Evolutionary conservation across 805 yeast species (phyloP).

Genomic region (Yamadazyma sp.): DNA sequence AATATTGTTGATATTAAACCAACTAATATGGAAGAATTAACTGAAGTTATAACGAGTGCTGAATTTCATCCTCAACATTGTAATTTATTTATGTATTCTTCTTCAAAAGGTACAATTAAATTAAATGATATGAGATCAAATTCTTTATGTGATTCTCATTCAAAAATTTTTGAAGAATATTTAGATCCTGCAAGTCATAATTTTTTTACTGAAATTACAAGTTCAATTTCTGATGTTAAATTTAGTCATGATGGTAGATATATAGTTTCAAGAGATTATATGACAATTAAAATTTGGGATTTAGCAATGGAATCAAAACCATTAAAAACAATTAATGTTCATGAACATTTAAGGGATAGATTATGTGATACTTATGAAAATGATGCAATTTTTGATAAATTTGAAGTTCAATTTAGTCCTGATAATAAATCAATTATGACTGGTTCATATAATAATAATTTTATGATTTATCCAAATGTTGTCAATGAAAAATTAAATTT

Average conservation of each 20-base stretch:
- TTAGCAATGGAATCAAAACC: constrained; percentile 96
- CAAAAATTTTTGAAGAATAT: constrained; percentile 87
- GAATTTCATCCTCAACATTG: constrained; percentile 94
- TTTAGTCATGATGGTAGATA: constrained; percentile 90
- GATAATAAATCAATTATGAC: constrained; percentile 92
- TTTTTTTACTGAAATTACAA: constrained; percentile 95
- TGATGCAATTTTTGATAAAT: constrained; percentile 97
- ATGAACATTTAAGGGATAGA: constrained; percentile 89
- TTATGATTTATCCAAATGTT: constrained; percentile 92
- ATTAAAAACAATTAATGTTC: constrained; percentile 88
- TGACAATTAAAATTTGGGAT: constrained; percentile 98
- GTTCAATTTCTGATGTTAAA: constrained; percentile 89
- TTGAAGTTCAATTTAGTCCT: constrained; percentile 93
- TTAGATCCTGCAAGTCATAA: constrained; percentile 90
- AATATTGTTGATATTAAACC: constrained; percentile 98
- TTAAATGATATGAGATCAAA: constrained; percentile 95
- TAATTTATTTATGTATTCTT: constrained; percentile 91
- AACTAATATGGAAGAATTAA: constrained; percentile 96
- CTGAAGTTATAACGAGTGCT: constrained; percentile 95
- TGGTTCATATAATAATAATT: constrained; percentile 95
- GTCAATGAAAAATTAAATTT: constrained; percentile 26
- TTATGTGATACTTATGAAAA: constrained; percentile 97
- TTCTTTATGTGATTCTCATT: constrained; percentile 88
- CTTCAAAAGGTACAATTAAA: constrained; percentile 93
- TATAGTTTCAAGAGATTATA: constrained; percentile 94